Conservation (phyloP, 75 land plant species). For the Pinus albicaulis region DNA sequence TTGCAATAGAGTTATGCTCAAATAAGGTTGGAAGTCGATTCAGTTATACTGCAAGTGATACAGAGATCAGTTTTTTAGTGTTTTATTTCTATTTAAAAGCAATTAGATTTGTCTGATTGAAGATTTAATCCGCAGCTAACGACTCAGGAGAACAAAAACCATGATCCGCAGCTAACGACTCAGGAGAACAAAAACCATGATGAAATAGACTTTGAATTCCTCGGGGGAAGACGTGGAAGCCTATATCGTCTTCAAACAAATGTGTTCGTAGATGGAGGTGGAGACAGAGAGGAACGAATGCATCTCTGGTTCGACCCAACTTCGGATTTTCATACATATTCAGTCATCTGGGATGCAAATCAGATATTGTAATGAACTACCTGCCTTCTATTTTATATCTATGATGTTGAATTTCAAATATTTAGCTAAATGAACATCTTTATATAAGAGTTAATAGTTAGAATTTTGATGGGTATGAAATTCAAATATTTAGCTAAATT, state of each 20-base stretch:
- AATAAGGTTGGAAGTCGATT: too few relatives aligned
- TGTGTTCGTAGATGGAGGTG: constrained; percentile 22
- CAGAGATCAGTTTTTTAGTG: not conserved
- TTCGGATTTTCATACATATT: constrained; percentile 25
- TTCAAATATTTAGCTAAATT: too few relatives aligned
- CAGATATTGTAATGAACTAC: constrained; percentile 25
- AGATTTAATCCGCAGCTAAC: not conserved
- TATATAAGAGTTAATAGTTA: too few relatives aligned
- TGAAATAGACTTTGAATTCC: constrained; percentile 34
- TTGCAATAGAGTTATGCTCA: too few relatives aligned
- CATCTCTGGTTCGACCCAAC: constrained; percentile 38
- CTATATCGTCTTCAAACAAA: constrained; percentile 30
- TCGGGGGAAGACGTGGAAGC: constrained; percentile 23
- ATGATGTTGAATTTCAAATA: too few relatives aligned
- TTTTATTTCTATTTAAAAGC: not conserved
- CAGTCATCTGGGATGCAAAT: constrained; percentile 22
- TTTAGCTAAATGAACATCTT: too few relatives aligned
- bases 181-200: constrained; percentile 7
- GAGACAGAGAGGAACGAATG: constrained; percentile 20
- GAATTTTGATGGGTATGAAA: too few relatives aligned
- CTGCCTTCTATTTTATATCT: not conserved
- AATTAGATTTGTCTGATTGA: not conserved
- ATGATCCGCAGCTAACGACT: constrained; percentile 1
- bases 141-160: not conserved
- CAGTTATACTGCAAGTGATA: too few relatives aligned